Percentiles rank a stretch among this genome's conserved stretches.
Evolutionary conservation across 2,329 filamentous ascomycete species (phyloP).

Genomic region (Fusarium neocosmosporiellum): DNA sequence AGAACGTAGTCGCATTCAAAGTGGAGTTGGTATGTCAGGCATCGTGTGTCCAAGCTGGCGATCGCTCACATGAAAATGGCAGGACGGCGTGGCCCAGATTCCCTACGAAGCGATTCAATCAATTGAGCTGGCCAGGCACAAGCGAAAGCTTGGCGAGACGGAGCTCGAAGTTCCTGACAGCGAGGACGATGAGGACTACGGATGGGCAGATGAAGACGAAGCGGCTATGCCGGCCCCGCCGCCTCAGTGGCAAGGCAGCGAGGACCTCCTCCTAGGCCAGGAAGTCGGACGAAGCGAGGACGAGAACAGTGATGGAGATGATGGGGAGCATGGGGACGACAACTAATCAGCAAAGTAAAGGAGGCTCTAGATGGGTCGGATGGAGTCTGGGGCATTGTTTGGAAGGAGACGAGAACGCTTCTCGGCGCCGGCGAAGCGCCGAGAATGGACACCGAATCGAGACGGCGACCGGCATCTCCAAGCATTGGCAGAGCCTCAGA

Average conservation of each 20-base stretch:
- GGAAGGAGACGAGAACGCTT: neutral
- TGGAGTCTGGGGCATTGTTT: conserved; percentile 36
- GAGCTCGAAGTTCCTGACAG: conserved; percentile 71
- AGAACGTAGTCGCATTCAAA: conserved; percentile 61
- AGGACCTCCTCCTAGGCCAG: conserved; percentile 68
- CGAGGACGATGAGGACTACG: conserved; percentile 77
- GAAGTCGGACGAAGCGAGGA: conserved; percentile 56
- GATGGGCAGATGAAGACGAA: conserved; percentile 76
- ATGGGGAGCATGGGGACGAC: conserved; percentile 34
- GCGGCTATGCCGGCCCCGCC: conserved; percentile 68
- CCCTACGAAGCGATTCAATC: conserved; percentile 54
- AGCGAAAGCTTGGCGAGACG: conserved; percentile 72
- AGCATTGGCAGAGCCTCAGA: conserved; percentile 33
- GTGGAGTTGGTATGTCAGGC: conserved; percentile 56
- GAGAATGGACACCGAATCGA: conserved; percentile 40
- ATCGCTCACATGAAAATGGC: conserved; percentile 37
- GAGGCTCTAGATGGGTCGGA: conserved; percentile 32
- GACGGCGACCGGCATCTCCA: conserved; percentile 23
- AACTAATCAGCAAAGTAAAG: conserved; percentile 36
- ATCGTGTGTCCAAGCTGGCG: conserved; percentile 23
- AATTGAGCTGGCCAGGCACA: conserved; percentile 56
- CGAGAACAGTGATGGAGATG: conserved; percentile 35
- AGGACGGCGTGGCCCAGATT: conserved; percentile 58
- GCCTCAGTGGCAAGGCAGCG: conserved; percentile 76
- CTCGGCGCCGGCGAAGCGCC: conserved; percentile 48